Evolutionary conservation across 306 rosid species (phyloP).

Genomic region (Luffa aegyptiaca): DNA sequence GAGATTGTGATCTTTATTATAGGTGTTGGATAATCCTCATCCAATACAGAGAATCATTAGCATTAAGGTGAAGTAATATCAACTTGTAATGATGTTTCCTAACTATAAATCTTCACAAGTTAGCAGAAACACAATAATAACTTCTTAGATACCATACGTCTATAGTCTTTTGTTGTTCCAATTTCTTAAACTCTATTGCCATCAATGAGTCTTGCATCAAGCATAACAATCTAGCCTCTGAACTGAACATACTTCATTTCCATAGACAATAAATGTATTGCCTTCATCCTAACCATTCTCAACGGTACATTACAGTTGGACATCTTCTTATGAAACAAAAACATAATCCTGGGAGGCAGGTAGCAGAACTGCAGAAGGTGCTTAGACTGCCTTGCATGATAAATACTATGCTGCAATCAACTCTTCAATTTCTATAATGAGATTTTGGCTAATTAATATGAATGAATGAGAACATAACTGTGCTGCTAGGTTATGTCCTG

Average conservation of each 20-base stretch:
- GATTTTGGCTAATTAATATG: background rate
- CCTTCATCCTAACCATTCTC: background rate
- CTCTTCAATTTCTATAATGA: background rate
- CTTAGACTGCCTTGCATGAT: no score
- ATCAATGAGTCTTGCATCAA: background rate
- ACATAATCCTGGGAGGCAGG: background rate
- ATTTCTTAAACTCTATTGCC: background rate
- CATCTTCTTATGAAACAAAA: background rate
- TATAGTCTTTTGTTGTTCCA: background rate
- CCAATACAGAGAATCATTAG: background rate
- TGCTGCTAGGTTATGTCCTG: background rate
- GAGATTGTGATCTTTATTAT: background rate
- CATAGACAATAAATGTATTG: background rate
- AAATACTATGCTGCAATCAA: background rate
- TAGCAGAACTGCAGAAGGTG: background rate
- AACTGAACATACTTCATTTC: background rate
- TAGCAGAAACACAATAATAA: background rate
- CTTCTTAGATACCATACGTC: background rate
- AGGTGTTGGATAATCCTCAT: background rate
- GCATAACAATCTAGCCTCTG: background rate
- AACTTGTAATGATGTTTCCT: background rate
- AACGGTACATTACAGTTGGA: background rate
- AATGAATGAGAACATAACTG: background rate
- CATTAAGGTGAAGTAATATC: background rate
- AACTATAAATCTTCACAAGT: background rate